phyloP scores from a whole-genome alignment of 257 asterid species.

The Forsythia suspensa region DNA sequence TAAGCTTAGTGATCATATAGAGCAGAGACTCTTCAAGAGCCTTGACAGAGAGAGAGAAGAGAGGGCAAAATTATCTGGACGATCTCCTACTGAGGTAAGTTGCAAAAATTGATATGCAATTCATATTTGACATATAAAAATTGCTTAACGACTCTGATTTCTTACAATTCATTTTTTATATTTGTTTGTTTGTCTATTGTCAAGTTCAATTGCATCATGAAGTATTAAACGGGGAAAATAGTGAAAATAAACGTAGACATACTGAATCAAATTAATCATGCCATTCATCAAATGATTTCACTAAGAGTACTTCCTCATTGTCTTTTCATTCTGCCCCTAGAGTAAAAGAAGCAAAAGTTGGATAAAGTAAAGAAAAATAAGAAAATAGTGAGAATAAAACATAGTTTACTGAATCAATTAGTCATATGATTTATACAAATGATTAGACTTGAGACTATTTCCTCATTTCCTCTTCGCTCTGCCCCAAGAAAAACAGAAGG shows the following conservation, averaged over 20 bases:
- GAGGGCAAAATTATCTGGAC: constrained; percentile 50
- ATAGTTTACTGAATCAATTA: neutral
- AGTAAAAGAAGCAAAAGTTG: neutral
- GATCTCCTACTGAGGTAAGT: constrained; percentile 53
- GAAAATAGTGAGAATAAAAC: neutral
- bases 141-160: neutral
- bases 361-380: neutral
- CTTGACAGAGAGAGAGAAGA: constrained; percentile 60
- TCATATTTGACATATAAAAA: neutral
- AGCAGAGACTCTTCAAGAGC: constrained; percentile 52
- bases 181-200: neutral
- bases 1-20: constrained; percentile 69
- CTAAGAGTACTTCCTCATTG: neutral
- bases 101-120: neutral
- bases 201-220: neutral
- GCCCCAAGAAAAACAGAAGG: neutral
- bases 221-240: neutral
- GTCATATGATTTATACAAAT: neutral
- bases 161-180: neutral
- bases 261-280: neutral
- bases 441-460: neutral
- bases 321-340: neutral
- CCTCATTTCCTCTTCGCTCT: neutral
- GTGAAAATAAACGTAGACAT: too few relatives aligned
- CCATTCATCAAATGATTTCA: neutral